Conservation (phyloP, 2,329 filamentous ascomycete genomes). For the Stemphylium lycopersici region DNA sequence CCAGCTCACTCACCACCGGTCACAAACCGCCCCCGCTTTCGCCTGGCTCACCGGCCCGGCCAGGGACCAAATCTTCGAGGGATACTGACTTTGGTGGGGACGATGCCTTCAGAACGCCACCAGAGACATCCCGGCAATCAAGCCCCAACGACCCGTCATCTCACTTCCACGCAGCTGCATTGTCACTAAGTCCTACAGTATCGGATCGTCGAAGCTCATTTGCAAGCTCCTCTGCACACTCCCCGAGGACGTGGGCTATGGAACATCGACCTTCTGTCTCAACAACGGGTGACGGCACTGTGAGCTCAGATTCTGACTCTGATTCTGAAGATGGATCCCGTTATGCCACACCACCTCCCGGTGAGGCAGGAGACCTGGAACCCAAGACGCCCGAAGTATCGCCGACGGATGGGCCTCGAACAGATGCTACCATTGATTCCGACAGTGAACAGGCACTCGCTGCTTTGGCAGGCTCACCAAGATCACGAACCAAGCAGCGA, state of each 20-base stretch:
- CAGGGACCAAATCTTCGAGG: conserved; percentile 45
- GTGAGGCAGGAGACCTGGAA: conserved; percentile 28
- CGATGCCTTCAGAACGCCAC: conserved; percentile 54
- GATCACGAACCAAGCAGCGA: conserved; percentile 72
- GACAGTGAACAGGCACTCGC: conserved; percentile 38
- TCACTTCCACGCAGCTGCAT: conserved; percentile 38
- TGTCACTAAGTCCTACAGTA: conserved; percentile 42
- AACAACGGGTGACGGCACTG: conserved; percentile 36
- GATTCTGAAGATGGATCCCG: conserved; percentile 32
- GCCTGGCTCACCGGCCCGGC: conserved; percentile 35
- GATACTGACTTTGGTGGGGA: conserved; percentile 47
- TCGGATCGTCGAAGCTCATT: conserved; percentile 42
- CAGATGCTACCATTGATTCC: conserved; percentile 36
- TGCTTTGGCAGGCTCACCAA: conserved; percentile 45
- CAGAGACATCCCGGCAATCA: conserved; percentile 49
- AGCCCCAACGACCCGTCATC: conserved; percentile 41
- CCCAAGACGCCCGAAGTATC: conserved; percentile 34
- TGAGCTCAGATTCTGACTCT: conserved; percentile 30
- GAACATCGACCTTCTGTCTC: conserved; percentile 45
- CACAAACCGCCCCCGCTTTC: conserved; percentile 42
- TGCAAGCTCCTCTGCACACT: conserved; percentile 44
- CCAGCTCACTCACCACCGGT: conserved; percentile 39
- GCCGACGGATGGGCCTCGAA: conserved; percentile 29
- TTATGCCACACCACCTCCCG: conserved; percentile 43
- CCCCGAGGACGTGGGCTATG: conserved; percentile 37